These are phyloP conservation scores for Ambrosiella beaveri DNA, from an alignment of 2,329 filamentous ascomycete genomes.

Conservation along the genomic window DNA sequence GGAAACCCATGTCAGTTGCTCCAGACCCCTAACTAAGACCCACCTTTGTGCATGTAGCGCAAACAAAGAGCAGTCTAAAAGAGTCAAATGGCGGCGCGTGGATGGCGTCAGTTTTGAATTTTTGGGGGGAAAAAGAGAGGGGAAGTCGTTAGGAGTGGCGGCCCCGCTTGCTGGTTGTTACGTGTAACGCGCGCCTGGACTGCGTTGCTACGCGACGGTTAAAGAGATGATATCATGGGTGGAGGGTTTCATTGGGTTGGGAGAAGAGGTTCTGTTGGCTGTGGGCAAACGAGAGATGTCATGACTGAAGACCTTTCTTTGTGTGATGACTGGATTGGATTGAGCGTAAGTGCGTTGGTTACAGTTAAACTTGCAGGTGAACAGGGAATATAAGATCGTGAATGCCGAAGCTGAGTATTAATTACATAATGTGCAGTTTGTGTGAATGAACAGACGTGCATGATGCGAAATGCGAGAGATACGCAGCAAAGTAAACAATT, in stretches of 20 bases:
- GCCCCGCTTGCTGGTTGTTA: not conserved
- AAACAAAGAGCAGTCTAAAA: conserved; percentile 1
- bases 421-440: not conserved
- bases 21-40: not conserved
- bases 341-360: not conserved
- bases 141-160: not conserved
- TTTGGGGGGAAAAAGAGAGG: not conserved
- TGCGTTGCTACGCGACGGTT: conserved; percentile 9
- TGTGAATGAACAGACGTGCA: too few relatives aligned
- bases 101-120: not conserved
- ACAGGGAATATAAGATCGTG: not conserved
- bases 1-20: conserved; percentile 2
- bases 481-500: too few relatives aligned
- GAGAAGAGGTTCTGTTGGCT: not conserved
- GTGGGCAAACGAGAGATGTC: not conserved
- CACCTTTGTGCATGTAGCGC: not conserved
- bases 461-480: too few relatives aligned
- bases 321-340: too few relatives aligned
- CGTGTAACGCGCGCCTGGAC: not conserved
- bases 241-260: not conserved
- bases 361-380: not conserved
- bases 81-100: not conserved
- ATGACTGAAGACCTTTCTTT: too few relatives aligned
- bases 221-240: not conserved
- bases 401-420: not conserved